Conservation (phyloP, 2,329 filamentous ascomycete genomes). For the Arthrobotrys megalospora region DNA sequence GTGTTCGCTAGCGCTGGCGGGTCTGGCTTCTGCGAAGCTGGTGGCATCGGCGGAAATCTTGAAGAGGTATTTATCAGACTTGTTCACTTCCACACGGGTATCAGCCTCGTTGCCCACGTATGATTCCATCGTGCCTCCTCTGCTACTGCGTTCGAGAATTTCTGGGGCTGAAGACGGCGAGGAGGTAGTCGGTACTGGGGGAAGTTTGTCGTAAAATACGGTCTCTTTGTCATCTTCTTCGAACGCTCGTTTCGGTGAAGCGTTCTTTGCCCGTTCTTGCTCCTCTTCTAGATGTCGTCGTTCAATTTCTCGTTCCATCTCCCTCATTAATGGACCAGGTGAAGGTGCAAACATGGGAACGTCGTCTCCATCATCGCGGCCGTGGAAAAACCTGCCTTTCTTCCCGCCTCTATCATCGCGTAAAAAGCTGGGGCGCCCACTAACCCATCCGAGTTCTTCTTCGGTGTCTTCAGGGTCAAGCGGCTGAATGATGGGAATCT, state of each 20-base stretch:
- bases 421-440: conserved; percentile 73
- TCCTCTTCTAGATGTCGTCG: conserved; percentile 64
- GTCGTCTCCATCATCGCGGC: conserved; percentile 77
- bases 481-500: conserved; percentile 83
- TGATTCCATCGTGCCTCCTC: conserved; percentile 39
- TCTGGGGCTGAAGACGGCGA: conserved; percentile 34
- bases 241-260: conserved; percentile 17
- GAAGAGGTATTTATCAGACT: conserved; percentile 54
- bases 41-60: conserved; percentile 38
- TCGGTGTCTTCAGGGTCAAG: conserved; percentile 70
- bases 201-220: conserved; percentile 48
- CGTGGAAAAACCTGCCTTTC: conserved; percentile 81
- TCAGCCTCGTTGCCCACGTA: conserved; percentile 55
- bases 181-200: conserved; percentile 59
- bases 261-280: conserved; percentile 39
- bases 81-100: conserved; percentile 34
- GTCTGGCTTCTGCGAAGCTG: conserved; percentile 46
- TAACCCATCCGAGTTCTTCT: conserved; percentile 62
- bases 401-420: conserved; percentile 65
- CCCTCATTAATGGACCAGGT: conserved; percentile 50
- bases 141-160: conserved; percentile 4
- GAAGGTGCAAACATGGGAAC: conserved; percentile 80
- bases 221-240: conserved; percentile 64
- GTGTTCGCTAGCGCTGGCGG: conserved; percentile 31
- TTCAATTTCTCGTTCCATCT: conserved; percentile 60